These are phyloP conservation scores for Penicillium sp. DNA, from an alignment of 2,329 filamentous ascomycete genomes.

Conservation along the genomic window DNA sequence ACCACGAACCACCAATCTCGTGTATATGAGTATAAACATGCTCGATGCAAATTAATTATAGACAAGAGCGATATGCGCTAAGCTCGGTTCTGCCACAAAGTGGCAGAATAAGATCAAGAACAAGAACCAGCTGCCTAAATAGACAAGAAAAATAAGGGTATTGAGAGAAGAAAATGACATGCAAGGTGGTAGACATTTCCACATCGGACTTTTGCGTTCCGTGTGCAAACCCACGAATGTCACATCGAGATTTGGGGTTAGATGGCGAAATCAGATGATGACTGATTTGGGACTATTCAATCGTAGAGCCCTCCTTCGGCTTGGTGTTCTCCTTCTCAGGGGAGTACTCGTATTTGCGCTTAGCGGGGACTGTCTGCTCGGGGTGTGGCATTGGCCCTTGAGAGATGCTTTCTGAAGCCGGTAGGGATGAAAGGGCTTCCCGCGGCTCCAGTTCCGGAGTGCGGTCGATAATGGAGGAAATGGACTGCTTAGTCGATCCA, in stretches of 20 bases:
- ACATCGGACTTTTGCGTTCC: background rate
- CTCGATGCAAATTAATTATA: constrained; percentile 15
- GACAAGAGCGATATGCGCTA: constrained; percentile 9
- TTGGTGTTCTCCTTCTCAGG: constrained; percentile 28
- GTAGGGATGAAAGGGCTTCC: constrained; percentile 21
- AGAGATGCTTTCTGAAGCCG: constrained; percentile 21
- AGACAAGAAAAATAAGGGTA: constrained; percentile 17
- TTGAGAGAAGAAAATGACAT: constrained; percentile 12
- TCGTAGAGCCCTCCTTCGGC: constrained; percentile 20
- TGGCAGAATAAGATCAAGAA: background rate
- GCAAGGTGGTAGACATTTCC: background rate
- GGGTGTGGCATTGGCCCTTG: constrained; percentile 15
- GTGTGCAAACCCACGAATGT: background rate
- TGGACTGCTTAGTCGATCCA: constrained; percentile 38
- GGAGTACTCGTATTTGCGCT: constrained; percentile 24
- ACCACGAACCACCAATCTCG: background rate
- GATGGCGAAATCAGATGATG: background rate
- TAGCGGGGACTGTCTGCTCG: constrained; percentile 18
- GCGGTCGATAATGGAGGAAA: constrained; percentile 41
- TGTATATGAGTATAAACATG: constrained; percentile 9
- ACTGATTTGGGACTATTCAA: constrained; percentile 9
- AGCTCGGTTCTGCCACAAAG: constrained; percentile 3
- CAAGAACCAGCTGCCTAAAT: constrained; percentile 6
- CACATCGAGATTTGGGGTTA: background rate
- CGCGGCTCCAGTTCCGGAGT: constrained; percentile 27